These are phyloP conservation scores for Coleophoma crateriformis DNA, from an alignment of 2,329 filamentous ascomycete species.

Conservation along the genomic window DNA sequence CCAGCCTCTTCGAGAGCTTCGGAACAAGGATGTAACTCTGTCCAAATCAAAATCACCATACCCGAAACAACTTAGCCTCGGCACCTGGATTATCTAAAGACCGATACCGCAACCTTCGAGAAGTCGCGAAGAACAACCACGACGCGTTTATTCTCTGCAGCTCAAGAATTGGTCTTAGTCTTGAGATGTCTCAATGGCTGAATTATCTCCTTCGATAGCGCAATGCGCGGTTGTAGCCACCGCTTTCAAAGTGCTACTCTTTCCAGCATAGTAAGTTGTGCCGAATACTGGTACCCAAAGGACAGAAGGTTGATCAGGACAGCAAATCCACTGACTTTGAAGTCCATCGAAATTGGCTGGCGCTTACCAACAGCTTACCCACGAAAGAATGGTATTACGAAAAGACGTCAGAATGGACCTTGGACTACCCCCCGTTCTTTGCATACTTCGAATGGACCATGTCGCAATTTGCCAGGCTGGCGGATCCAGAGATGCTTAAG, in stretches of 20 bases:
- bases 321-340: conserved; percentile 99
- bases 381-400: conserved; percentile 93
- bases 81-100: no score
- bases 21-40: neutral
- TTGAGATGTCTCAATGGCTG: conserved; percentile 54
- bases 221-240: conserved; percentile 84
- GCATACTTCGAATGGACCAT: conserved; percentile 94
- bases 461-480: conserved; percentile 71
- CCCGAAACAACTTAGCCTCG: neutral
- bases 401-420: conserved; percentile 97
- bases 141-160: no score
- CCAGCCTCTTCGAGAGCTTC: neutral
- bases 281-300: neutral
- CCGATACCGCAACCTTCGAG: no score
- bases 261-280: conserved; percentile 81
- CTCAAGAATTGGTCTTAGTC: no score
- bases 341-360: conserved; percentile 97
- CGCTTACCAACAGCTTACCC: conserved; percentile 86
- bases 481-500: conserved; percentile 76
- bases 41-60: no score
- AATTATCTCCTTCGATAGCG: conserved; percentile 77
- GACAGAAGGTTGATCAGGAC: conserved; percentile 15
- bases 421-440: conserved; percentile 98
- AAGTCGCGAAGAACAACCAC: no score
- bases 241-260: conserved; percentile 85